Evolutionary conservation across 2,329 filamentous ascomycete genomes (phyloP).

Genomic region (Phoma sp.): DNA sequence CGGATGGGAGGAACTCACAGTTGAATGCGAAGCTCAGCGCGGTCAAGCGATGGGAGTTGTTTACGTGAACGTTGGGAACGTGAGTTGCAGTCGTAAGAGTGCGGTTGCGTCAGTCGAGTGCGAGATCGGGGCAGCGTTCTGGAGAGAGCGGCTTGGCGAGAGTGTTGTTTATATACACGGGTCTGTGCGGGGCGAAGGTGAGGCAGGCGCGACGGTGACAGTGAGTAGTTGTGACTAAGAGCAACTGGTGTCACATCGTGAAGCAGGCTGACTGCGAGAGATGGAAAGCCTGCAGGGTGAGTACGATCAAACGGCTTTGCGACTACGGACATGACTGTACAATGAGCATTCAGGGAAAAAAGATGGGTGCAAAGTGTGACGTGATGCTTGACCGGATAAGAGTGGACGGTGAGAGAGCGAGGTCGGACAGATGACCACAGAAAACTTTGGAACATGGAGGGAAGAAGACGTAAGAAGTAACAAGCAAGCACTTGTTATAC

Average conservation of each 20-base stretch:
- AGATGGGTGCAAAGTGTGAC: not conserved
- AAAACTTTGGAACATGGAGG: not conserved
- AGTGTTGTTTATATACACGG: not conserved
- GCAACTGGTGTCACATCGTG: not conserved
- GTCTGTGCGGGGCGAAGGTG: constrained; percentile 11
- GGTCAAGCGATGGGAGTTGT: not conserved
- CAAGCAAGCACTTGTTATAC: not conserved
- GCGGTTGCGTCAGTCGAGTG: not conserved
- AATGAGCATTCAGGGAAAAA: not conserved
- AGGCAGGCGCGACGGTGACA: constrained; percentile 1
- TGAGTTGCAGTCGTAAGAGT: not conserved
- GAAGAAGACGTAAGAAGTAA: not conserved
- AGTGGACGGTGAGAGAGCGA: not conserved
- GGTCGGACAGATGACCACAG: not conserved
- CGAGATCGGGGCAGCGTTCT: not conserved
- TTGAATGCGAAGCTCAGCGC: not conserved
- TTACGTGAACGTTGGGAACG: not conserved
- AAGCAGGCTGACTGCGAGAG: not conserved
- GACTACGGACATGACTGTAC: not conserved
- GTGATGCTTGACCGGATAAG: not conserved
- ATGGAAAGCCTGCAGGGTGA: not conserved
- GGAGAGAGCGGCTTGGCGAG: not conserved
- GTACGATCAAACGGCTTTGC: not conserved
- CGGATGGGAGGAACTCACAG: not conserved
- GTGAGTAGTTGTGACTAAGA: not conserved